Evolutionary conservation across 208 protist genomes (phyloP).

Genomic region (Trypanosomatidae sp.): DNA sequence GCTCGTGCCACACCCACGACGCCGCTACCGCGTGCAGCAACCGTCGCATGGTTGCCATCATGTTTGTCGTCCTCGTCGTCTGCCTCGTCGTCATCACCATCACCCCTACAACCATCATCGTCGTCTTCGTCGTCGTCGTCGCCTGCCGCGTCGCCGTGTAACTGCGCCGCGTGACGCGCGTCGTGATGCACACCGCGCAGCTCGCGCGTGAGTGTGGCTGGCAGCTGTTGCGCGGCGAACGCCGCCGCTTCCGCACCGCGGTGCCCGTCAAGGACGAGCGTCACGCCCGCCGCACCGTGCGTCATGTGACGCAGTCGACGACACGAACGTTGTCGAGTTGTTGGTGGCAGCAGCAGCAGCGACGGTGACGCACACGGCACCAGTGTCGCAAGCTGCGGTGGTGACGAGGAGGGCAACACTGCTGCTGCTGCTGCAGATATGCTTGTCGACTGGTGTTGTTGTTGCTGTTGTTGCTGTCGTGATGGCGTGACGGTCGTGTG

Average conservation of each 20-base stretch:
- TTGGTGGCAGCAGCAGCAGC: no score
- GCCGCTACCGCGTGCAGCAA: no score
- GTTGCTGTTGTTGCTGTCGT: conserved; percentile 1
- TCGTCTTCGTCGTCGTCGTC: no score
- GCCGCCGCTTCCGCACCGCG: conserved; percentile 7
- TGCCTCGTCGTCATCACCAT: no score
- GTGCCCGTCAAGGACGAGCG: conserved; percentile 14
- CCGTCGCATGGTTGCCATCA: no score
- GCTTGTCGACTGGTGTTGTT: background rate
- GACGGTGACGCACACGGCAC: background rate
- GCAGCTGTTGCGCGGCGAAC: conserved; percentile 4
- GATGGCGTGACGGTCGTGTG: no score
- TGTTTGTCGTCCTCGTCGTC: no score
- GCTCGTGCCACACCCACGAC: no score
- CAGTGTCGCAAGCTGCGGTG: background rate
- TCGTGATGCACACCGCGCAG: no score
- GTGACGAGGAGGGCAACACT: background rate
- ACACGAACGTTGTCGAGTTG: background rate
- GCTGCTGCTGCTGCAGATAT: background rate
- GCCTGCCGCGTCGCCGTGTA: no score
- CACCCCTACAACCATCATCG: no score
- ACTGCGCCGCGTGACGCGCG: no score
- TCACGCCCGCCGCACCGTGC: background rate
- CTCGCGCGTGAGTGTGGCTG: background rate
- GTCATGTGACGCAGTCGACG: background rate